Evolutionary conservation across 176 grass and related monocot species (phyloP), one percentile per base, ranked within the genome.

Genomic region (Pontederia crassipes): DNA sequence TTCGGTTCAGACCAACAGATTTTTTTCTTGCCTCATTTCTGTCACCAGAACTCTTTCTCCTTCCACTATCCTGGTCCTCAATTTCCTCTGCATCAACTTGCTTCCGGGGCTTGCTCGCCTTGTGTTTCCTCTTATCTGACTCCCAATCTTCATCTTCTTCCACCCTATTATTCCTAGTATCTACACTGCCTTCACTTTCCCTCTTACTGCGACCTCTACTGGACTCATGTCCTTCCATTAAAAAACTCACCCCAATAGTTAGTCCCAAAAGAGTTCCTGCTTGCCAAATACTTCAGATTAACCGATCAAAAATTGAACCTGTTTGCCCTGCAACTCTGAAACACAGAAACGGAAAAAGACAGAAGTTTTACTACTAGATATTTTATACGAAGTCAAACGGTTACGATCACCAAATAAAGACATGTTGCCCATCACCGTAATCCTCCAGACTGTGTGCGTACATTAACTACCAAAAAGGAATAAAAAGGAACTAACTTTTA

Each of bases 61-160:
- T 74, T 9, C 70, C 45, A 17, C 53, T 71, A 47, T 81, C 81
- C 1, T 17, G 74, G 4, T 77, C 81, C 53, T 78, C 73, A 28
- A 27, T 66, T 76, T 76, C 72, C 48, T 85, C 79, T 9, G 10
- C 28, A 62, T 57, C 70, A 18, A 16, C 35, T 4, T 86, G 51
- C 65, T 79, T 90, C 58, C 79, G 69, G 0, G 69, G 75, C 66
- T 72, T 90, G 51, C 65, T 76, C 46, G 59, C 59, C 18, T 53
- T 66, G 47, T 45, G 70, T 40, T 59, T 86, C 60, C 73, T 78
- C 28, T 28, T 52, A 2, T 89, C 81, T 1, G 59, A 17, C 8
- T 73, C 72, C 66, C 58, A 17, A 20, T 79, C 64, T 27, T 75
- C 75, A 28, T 76, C 69, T 3, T 73, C 72, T 54, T 80, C 77